These are phyloP conservation scores for Candida nonsorbophila DNA, from an alignment of 805 yeast genomes.

Conservation along the genomic window DNA sequence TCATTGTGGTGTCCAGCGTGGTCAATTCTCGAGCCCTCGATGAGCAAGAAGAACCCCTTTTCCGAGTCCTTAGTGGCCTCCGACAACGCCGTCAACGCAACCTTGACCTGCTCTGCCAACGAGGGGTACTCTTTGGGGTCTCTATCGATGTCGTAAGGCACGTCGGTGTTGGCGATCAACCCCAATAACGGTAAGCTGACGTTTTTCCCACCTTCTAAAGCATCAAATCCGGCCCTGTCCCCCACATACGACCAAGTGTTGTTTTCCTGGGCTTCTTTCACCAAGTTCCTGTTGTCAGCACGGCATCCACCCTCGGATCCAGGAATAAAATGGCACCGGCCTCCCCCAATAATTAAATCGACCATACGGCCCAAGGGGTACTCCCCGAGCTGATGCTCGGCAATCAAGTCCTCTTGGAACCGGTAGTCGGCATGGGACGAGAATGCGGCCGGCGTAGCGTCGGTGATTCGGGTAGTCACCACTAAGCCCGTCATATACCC, in stretches of 20 bases:
- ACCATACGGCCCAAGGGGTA: conserved; percentile 70
- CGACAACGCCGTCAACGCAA: conserved; percentile 65
- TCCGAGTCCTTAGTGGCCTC: conserved; percentile 68
- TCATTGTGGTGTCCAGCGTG: conserved; percentile 95
- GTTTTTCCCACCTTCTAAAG: conserved; percentile 47
- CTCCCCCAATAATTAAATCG: conserved; percentile 88
- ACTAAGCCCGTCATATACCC: conserved; percentile 85
- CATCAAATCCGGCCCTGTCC: conserved; percentile 54
- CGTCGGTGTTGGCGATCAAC: conserved; percentile 66
- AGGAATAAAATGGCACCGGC: conserved; percentile 77
- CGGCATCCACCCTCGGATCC: conserved; percentile 56
- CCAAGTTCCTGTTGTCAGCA: conserved; percentile 59
- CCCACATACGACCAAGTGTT: conserved; percentile 54
- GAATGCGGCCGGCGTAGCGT: conserved; percentile 92
- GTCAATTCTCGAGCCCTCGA: conserved; percentile 92
- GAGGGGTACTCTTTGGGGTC: conserved; percentile 59
- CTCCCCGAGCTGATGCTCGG: conserved; percentile 79
- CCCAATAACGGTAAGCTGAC: conserved; percentile 72
- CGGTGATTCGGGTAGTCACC: conserved; percentile 87
- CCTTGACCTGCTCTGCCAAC: conserved; percentile 67
- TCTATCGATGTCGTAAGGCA: conserved; percentile 82
- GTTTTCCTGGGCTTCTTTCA: conserved; percentile 50
- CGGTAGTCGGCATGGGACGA: conserved; percentile 72
- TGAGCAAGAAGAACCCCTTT: conserved; percentile 77
- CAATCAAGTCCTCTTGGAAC: conserved; percentile 76